These are phyloP conservation scores for Hanseniaspora pseudoguilliermondii DNA, from an alignment of 805 yeast species.

Conservation along the genomic window DNA sequence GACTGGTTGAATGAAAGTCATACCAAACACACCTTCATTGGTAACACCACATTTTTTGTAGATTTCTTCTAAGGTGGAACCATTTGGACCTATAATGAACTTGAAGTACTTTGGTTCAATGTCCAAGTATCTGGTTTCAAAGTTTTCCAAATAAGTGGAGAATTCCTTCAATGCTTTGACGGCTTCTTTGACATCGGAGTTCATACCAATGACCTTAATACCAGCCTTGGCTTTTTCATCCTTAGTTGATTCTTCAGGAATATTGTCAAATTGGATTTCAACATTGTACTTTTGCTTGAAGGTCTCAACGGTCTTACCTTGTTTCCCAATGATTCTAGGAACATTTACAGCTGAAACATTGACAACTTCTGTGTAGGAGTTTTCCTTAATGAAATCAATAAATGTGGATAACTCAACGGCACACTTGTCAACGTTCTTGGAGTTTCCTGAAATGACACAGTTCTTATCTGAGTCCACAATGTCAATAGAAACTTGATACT, in stretches of 20 bases:
- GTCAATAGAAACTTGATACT: slow-evolving; percentile 66
- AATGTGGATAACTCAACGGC: slow-evolving; percentile 74
- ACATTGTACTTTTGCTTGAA: slow-evolving; percentile 52
- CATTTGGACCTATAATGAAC: slow-evolving; percentile 65
- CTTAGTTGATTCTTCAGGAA: slow-evolving; percentile 34
- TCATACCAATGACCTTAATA: slow-evolving; percentile 66
- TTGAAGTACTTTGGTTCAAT: slow-evolving; percentile 68
- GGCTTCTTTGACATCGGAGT: slow-evolving; percentile 62
- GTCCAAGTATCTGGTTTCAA: slow-evolving; percentile 41
- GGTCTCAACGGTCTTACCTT: slow-evolving; percentile 71
- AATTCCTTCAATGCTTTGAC: slow-evolving; percentile 47
- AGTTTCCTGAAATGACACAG: slow-evolving; percentile 67
- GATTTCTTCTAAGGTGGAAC: slow-evolving; percentile 60
- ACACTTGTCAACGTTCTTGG: slow-evolving; percentile 75
- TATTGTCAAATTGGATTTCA: slow-evolving; percentile 31
- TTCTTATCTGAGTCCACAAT: slow-evolving; percentile 63
- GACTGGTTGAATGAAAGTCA: slow-evolving; percentile 32
- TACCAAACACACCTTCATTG: slow-evolving; percentile 28
- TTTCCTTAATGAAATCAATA: slow-evolving; percentile 73
- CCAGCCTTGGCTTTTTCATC: slow-evolving; percentile 41
- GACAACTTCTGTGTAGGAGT: slow-evolving; percentile 56
- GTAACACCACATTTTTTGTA: slow-evolving; percentile 66
- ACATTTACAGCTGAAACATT: slow-evolving; percentile 62
- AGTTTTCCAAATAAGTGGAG: slow-evolving; percentile 53
- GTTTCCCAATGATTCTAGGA: slow-evolving; percentile 77